Base-by-base conservation (phyloP, 202 grass and related monocot genomes). In the Schoenoplectus tabernaemontani region DNA sequence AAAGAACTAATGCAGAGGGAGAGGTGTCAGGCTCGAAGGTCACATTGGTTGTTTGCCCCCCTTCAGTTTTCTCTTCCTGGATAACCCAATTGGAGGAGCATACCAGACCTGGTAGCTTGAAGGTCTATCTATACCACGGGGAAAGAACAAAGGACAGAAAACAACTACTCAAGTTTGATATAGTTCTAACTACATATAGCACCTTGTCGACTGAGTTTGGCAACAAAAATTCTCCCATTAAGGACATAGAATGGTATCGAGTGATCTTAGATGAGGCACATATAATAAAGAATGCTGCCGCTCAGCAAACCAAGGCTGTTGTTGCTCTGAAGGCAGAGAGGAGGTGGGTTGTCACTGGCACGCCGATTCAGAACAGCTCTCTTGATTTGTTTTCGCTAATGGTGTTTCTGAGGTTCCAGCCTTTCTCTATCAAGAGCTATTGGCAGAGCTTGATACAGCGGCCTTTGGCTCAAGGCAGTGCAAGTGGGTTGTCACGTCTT, bases 201-300 rank as follows among this genome's bases (percentile, higher is more conserved):
- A 93, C 82, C 19, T 74, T 94, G 84, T 88, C 89, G 30, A 46
- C 26, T 0, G 95, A 97, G 59, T 94, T 94, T 79, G 65, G 23
- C 36, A 73, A 89, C 67, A 76, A 78, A 56, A 59, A 75, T 51
- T 90, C 89, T 9, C 88, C 95, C 5, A 84, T 94, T 43, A 92
- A 86, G 19, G 88, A 90, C 16, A 89, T 94, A 0, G 75, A 98
- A 7, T 94, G 91, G 91, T 92, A 86, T 48, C 82, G 95, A 9
- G 84, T 98, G 47, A 92, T 98, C 76, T 84, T 98, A 50, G 95
- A 98, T 58, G 95, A 98, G 85, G 91, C 95, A 1, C 95, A 98
- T 86, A 60, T 94, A 78, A 94, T 98, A 66, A 98, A 98, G 86
- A 98, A 98, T 30, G 86, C 82, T 76, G 78, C 82, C 10, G 86